A percentile compares a stretch with the other conserved stretches of the same genome.
phyloP scores from a whole-genome alignment of 176 grass and related monocot genomes.

The Olyra latifolia region DNA sequence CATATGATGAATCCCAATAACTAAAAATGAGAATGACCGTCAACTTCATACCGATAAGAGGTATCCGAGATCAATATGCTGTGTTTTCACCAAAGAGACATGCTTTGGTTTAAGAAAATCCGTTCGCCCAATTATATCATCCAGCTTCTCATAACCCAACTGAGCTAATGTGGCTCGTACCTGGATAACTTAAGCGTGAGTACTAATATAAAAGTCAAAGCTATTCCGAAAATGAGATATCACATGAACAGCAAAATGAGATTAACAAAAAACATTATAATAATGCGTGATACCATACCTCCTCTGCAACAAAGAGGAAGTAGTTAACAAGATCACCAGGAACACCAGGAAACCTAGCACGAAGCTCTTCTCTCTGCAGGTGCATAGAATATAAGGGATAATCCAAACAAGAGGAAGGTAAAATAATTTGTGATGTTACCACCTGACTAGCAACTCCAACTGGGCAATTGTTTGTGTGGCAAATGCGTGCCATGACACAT shows the following conservation, averaged over 20 bases:
- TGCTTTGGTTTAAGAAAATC: conserved; percentile 84
- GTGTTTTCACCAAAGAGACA: conserved; percentile 93
- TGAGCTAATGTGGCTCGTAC: conserved; percentile 84
- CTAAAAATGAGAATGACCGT: conserved; percentile 19
- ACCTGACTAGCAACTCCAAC: conserved; percentile 99
- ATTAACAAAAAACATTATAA: conserved; percentile 24
- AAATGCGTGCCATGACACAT: conserved; percentile 99
- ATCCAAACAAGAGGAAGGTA: conserved; percentile 30
- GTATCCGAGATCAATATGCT: conserved; percentile 85
- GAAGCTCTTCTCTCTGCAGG: conserved; percentile 96
- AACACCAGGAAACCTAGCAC: conserved; percentile 99
- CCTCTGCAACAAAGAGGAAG: conserved; percentile 98
- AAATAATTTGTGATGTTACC: conserved; percentile 39
- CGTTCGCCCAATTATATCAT: conserved; percentile 91
- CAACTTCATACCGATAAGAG: conserved; percentile 70
- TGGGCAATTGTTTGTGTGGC: conserved; percentile 99
- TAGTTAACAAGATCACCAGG: conserved; percentile 99
- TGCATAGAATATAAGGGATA: conserved; percentile 38
- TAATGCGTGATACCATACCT: conserved; percentile 54
- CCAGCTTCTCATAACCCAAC: conserved; percentile 96
- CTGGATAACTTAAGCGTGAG: conserved; percentile 49
- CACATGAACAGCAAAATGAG: not conserved
- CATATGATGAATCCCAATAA: conserved; percentile 32
- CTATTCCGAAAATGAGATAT: not conserved
- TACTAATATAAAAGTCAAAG: conserved; percentile 22